Evolutionary conservation across 352 stramenopile species (phyloP), one percentile per base, ranked within the genome.

Genomic region (Globisporangium solare): DNA sequence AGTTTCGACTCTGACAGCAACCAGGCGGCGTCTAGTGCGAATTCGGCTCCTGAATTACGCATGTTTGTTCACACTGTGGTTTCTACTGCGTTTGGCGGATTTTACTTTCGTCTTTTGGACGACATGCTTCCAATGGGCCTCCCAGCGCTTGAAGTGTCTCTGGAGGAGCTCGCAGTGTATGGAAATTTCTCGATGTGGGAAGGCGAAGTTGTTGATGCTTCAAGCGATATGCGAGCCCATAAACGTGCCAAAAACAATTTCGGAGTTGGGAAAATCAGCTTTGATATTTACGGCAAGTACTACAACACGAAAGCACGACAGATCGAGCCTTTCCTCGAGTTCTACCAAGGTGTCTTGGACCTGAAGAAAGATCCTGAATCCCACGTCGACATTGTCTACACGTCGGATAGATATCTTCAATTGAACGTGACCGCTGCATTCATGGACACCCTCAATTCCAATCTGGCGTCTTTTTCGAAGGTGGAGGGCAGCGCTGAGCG

Each of bases 271-370:
- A 91, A 87, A 59, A 62, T 94, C 47, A 88, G 74, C 55, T 91
- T 91, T 58, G 76, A 87, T 21, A 55, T 94, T 35, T 94, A 95
- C 55, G 83, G 84, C 67, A 94, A 94, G 62, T 95, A 95, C 55
- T 95, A 90, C 79, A 95, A 95, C 66, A 68, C 68, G 1, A 90
- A 73, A 31, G 75, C 76, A 13, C 68, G 79, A 6, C 81, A 93
- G 43, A 67, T 86, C 6, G 86, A 95, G 54, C 86, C 86, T 20
- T 95, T 94, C 56, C 71, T 95, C 45, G 86, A 95, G 65, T 92
- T 84, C 57, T 94, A 92, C 54, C 76, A 89, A 58, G 78, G 83
- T 0, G 79, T 83, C 31, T 57, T 94, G 39, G 82, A 92, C 56
- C 21, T 92, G 0, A 83, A 75, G 57, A 95, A 95, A 64, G 84